Evolutionary conservation across 2,329 filamentous ascomycete species (phyloP).

Genomic region (Kalmusia sp.): DNA sequence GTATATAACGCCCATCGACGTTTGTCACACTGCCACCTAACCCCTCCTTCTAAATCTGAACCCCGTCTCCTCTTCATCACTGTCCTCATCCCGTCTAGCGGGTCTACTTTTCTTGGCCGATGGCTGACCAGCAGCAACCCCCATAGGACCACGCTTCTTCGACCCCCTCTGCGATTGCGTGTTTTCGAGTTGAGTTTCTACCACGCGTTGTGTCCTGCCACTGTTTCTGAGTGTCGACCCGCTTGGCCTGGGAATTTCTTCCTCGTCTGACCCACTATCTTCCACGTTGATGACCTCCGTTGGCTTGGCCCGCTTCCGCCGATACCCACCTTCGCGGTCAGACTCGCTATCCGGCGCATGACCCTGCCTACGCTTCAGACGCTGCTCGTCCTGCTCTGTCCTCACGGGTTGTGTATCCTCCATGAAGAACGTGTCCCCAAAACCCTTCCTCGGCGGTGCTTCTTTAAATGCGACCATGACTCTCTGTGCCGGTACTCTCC

Average conservation of each 20-base stretch:
- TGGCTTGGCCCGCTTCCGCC: slow-evolving; percentile 22
- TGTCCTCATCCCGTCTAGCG: slow-evolving; percentile 51
- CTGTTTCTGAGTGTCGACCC: slow-evolving; percentile 28
- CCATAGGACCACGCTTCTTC: slow-evolving; percentile 36
- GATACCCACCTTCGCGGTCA: slow-evolving; percentile 39
- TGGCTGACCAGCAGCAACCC: slow-evolving; percentile 30
- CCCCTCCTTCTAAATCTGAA: slow-evolving; percentile 58
- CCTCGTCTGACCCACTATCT: slow-evolving; percentile 40
- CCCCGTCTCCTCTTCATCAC: slow-evolving; percentile 64
- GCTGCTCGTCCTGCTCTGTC: slow-evolving; percentile 21
- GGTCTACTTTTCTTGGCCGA: slow-evolving; percentile 35
- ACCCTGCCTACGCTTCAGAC: slow-evolving; percentile 12
- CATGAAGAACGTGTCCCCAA: slow-evolving; percentile 80
- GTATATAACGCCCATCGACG: neutral
- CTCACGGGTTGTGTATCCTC: slow-evolving; percentile 47
- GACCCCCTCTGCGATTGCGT: slow-evolving; percentile 27
- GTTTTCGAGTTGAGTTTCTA: slow-evolving; percentile 41
- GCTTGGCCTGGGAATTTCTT: slow-evolving; percentile 23
- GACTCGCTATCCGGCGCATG: slow-evolving; percentile 25
- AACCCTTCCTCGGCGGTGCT: slow-evolving; percentile 70
- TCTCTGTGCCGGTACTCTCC: slow-evolving; percentile 54
- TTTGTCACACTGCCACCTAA: neutral
- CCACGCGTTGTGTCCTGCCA: slow-evolving; percentile 32
- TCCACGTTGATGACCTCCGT: slow-evolving; percentile 36
- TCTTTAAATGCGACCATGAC: slow-evolving; percentile 77